Evolutionary conservation across 169 alveolate species (phyloP), one percentile per base, ranked within the genome.

Genomic region (Plasmodium gallinaceum): DNA sequence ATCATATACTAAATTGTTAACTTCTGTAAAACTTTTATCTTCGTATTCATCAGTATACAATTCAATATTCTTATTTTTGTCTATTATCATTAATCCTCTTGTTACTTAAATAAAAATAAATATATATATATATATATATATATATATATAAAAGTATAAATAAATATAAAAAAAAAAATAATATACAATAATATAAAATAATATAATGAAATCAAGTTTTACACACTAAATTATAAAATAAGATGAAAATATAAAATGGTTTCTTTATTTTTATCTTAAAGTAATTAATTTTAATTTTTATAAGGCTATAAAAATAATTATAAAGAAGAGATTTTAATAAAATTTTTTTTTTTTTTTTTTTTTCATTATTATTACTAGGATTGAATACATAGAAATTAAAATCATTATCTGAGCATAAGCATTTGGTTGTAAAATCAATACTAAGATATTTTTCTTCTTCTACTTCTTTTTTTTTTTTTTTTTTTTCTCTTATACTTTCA

Each of bases 341-440:
- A 37, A 12, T 48, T 8, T 48, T 9, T 51, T 12, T 48, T 9
- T 14, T 18, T 12, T 60, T 5, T 37, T 66, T 45, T 24, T 39
- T 20, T 66, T 66, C 57, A 42, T 74, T 46, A 18, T 66, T 52
- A 54, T 85, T 86, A 86, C 92, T 61, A 46, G 92, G 92, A 39
- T 86, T 73, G 52, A 70, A 86, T 45, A 86, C 68, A 62, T 72
- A 86, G 76, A 71, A 86, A 74, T 71, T 72, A 73, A 57, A 70
- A 61, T 69, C 88, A 68, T 71, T 72, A 64, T 86, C 92, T 26
- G 92, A 52, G 45, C 88, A 86, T 60, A 86, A 72, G 43, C 92
- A 86, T 14, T 71, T 75, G 42, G 88, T 39, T 37, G 73, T 54
- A 58, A 86, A 37, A 46, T 72, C 92, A 18, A 45, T 58, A 45